Evolutionary conservation across 2,329 filamentous ascomycete species (phyloP), one percentile per base, ranked within the genome.

Genomic region (Tricladium varicosporioides): DNA sequence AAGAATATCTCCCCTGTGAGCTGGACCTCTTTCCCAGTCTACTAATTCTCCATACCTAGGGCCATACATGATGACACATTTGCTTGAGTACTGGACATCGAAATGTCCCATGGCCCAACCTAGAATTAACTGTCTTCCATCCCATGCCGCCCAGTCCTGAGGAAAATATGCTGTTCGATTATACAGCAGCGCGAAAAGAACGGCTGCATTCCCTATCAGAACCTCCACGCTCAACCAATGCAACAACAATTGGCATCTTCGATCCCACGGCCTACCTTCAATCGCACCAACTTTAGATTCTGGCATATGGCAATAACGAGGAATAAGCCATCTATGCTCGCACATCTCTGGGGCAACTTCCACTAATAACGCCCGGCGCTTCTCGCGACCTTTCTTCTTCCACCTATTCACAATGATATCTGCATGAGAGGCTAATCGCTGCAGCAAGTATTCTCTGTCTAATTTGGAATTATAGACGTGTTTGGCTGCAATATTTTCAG

Each of bases 1-100:
- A 22, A 61, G 11, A 19, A 54, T 57, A 19, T 59, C 56, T 9
- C n/a, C 15, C 40, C 43, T 22, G 27, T 63, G 60, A 2, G 48
- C 50, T 10, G 48, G 8, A 2, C 15, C 5, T 11, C n/a, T n/a
- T 16, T 61, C n/a, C 52, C 47, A 62, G 1, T 19, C 2, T 2
- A 44, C 42, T 47, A 60, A 31, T n/a, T 54, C 27, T 1, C 60
- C 56, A 27, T 54, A 60, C 9, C 36, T 16, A 13, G 27, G 9
- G 5, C 53, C 54, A 31, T 58, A 27, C 40, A 58, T 56, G 13
- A n/a, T 18, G n/a, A 51, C 36, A 22, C 33, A 51, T 27, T n/a
- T 51, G 7, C 5, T 10, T 2, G 49, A 51, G 18, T 11, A 43
- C 8, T 43, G 9, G 9, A 51, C 4, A n/a, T 43, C 49, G 9